Conservation (phyloP, 2,329 filamentous ascomycete species). For the Botrytis deweyae region DNA sequence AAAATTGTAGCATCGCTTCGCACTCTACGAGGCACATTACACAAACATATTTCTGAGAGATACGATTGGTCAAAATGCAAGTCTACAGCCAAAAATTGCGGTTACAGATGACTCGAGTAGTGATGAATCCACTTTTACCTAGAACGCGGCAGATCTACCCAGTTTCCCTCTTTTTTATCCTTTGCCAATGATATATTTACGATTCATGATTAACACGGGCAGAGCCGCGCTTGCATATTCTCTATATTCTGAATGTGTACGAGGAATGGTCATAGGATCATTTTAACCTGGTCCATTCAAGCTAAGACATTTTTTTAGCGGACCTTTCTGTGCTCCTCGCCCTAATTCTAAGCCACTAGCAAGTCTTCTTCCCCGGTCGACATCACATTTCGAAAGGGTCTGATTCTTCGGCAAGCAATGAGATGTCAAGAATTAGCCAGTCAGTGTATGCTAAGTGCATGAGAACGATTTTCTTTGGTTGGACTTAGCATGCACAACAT, state of each 20-base stretch:
- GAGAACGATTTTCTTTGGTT: neutral
- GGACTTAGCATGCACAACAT: conserved; percentile 18
- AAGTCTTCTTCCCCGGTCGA: neutral
- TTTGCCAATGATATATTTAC: neutral
- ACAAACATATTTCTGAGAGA: neutral
- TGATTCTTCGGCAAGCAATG: conserved; percentile 2
- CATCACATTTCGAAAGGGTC: neutral
- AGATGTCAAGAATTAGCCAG: neutral
- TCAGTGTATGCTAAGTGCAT: conserved; percentile 5
- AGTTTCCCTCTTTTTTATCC: conserved; percentile 3
- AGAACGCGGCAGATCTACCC: conserved; percentile 20
- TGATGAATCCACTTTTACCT: conserved; percentile 15
- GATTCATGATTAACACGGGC: conserved; percentile 22
- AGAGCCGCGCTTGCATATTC: conserved; percentile 25
- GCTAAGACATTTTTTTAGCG: conserved; percentile 13
- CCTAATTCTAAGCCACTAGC: conserved; percentile 1
- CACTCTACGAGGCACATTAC: neutral
- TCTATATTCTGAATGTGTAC: conserved; percentile 1
- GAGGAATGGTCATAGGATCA: conserved; percentile 22
- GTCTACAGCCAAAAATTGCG: neutral
- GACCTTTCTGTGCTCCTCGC: neutral
- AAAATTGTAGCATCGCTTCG: conserved; percentile 6
- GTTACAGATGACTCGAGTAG: conserved; percentile 10
- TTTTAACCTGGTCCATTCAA: conserved; percentile 10
- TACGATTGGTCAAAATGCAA: neutral